Evolutionary conservation across 257 asterid genomes (phyloP).

Genomic region (Perilla frutescens): DNA sequence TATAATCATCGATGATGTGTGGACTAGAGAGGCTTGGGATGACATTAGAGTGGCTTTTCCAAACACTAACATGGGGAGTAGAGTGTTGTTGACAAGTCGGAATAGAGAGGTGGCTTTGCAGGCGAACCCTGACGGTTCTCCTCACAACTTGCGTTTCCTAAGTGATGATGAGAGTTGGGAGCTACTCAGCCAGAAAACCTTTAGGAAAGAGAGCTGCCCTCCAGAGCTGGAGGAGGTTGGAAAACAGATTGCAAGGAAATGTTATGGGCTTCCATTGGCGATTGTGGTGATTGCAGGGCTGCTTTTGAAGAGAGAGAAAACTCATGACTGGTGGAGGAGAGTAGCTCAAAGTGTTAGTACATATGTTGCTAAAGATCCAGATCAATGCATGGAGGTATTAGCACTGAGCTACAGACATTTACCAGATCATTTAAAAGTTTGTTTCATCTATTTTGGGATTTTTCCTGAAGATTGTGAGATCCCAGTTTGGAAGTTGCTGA

Average conservation of each 20-base stretch:
- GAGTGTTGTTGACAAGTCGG: constrained; percentile 41
- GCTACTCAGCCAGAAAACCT: constrained; percentile 39
- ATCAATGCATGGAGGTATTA: constrained; percentile 43
- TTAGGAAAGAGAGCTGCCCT: constrained; percentile 36
- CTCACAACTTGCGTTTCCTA: constrained; percentile 39
- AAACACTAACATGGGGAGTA: constrained; percentile 33
- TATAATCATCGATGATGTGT: constrained; percentile 44
- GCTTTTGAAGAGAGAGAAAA: constrained; percentile 36
- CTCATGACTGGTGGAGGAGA: constrained; percentile 41
- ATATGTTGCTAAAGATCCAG: constrained; percentile 35
- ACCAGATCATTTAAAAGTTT: constrained; percentile 45
- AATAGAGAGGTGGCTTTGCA: constrained; percentile 41
- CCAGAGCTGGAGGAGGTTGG: constrained; percentile 40
- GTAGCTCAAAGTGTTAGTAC: constrained; percentile 39
- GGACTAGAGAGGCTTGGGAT: constrained; percentile 48
- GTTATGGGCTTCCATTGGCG: constrained; percentile 49
- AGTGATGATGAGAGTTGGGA: constrained; percentile 44
- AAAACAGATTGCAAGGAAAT: constrained; percentile 40
- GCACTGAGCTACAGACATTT: constrained; percentile 46
- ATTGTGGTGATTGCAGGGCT: constrained; percentile 46
- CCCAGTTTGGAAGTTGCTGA: constrained; percentile 40
- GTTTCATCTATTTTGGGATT: constrained; percentile 47
- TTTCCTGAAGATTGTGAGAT: constrained; percentile 46
- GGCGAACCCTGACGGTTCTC: constrained; percentile 30
- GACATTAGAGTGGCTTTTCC: constrained; percentile 43